phyloP scores from a whole-genome alignment of 2,329 filamentous ascomycete species.

The Aspergillus tamarii region DNA sequence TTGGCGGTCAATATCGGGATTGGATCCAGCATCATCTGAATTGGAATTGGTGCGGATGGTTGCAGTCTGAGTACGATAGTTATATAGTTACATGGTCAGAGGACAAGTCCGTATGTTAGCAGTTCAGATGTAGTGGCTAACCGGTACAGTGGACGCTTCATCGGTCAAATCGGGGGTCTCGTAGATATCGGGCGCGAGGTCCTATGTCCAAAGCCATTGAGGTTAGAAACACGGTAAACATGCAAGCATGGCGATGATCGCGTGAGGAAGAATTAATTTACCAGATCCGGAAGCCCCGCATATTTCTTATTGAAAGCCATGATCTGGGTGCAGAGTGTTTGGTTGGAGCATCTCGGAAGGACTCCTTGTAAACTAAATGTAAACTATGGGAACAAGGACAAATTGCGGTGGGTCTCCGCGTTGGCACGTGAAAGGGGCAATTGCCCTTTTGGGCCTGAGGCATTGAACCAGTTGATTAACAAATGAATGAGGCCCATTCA shows the following conservation, averaged over 20 bases:
- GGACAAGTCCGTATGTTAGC: neutral
- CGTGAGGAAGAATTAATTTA: constrained; percentile 40
- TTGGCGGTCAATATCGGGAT: constrained; percentile 72
- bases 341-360: neutral
- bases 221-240: constrained; percentile 9
- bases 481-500: too few species aligned
- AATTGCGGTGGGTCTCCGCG: neutral
- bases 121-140: constrained; percentile 45
- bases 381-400: constrained; percentile 13
- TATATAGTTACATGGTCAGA: constrained; percentile 41
- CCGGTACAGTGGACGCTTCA: constrained; percentile 81
- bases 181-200: constrained; percentile 92
- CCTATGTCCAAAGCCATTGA: constrained; percentile 55
- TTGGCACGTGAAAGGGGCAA: constrained; percentile 16
- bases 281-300: constrained; percentile 77
- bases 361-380: neutral
- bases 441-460: constrained; percentile 4
- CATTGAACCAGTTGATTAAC: neutral
- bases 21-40: constrained; percentile 54
- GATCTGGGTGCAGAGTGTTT: neutral
- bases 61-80: constrained; percentile 54
- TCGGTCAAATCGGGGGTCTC: constrained; percentile 93
- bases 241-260: neutral
- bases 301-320: constrained; percentile 78
- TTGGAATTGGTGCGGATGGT: constrained; percentile 61